Conservation (phyloP, 1,284 basidiomycete genomes). For the Cryptococcus neoformans region DNA sequence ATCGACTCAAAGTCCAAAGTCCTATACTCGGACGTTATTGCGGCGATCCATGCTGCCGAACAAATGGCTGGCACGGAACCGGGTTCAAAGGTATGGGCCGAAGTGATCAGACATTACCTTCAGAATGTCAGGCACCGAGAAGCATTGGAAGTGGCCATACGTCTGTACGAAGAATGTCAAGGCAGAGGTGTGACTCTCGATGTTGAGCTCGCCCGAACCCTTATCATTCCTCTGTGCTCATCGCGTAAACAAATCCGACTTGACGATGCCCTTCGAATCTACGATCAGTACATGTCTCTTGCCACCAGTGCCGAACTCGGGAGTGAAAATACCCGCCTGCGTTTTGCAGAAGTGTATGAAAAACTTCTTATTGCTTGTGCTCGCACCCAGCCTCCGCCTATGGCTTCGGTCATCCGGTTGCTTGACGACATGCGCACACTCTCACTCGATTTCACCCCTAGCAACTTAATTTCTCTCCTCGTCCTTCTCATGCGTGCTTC, state of each 20-base stretch:
- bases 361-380: slow-evolving; percentile 19
- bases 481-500: slow-evolving; percentile 61
- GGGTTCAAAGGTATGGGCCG: slow-evolving; percentile 16
- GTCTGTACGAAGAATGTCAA: slow-evolving; percentile 18
- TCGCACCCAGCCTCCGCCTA: slow-evolving; percentile 6
- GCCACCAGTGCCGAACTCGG: background rate
- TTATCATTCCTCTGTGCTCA: slow-evolving; percentile 22
- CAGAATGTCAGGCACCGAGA: slow-evolving; percentile 5
- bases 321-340: slow-evolving; percentile 2
- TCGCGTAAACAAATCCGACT: background rate
- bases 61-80: slow-evolving; percentile 5
- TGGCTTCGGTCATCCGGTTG: slow-evolving; percentile 52
- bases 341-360: slow-evolving; percentile 9
- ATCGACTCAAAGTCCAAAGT: slow-evolving; percentile 5
- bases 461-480: slow-evolving; percentile 56
- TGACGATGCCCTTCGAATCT: slow-evolving; percentile 10
- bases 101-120: slow-evolving; percentile 10
- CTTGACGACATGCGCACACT: slow-evolving; percentile 56
- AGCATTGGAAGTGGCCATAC: slow-evolving; percentile 13
- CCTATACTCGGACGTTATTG: slow-evolving; percentile 9
- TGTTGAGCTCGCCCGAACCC: slow-evolving; percentile 12
- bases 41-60: slow-evolving; percentile 13
- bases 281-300: slow-evolving; percentile 7
- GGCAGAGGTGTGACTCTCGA: slow-evolving; percentile 12
- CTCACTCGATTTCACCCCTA: slow-evolving; percentile 43